These are phyloP conservation scores for Populus hybrid DNA, from an alignment of 441 rosid species.

Conservation along the genomic window DNA sequence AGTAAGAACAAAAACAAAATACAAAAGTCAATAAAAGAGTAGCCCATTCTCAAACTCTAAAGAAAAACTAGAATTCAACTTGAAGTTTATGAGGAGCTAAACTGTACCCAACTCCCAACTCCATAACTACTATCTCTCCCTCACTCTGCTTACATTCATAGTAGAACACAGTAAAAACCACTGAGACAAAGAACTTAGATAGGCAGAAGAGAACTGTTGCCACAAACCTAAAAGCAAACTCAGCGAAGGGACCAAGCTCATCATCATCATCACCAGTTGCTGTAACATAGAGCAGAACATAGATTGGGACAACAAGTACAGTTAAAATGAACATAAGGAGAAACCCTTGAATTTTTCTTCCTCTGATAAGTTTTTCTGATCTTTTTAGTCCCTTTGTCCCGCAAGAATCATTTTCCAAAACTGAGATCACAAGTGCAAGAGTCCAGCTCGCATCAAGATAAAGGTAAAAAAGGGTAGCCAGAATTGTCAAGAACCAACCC, in stretches of 20 bases:
- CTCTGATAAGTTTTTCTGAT: background rate
- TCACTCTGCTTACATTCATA: constrained; percentile 3
- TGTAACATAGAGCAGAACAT: background rate
- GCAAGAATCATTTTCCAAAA: background rate
- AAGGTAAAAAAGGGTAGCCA: background rate
- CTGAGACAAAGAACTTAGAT: background rate
- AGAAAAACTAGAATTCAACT: no score
- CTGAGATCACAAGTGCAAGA: background rate
- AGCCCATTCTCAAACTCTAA: no score
- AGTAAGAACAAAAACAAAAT: no score
- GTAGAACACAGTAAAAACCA: constrained; percentile 3
- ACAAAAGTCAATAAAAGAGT: no score
- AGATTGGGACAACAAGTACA: background rate
- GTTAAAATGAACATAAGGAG: background rate
- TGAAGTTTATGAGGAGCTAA: background rate
- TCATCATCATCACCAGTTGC: background rate
- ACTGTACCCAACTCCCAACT: background rate
- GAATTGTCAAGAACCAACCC: background rate
- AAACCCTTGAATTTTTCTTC: constrained; percentile 5
- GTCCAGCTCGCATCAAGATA: background rate
- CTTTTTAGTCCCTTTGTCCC: background rate
- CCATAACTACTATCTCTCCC: background rate
- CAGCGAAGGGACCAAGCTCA: constrained; percentile 5
- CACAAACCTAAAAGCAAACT: constrained; percentile 3
- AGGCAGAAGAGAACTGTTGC: background rate